Evolutionary conservation across 139 green algal species (phyloP).

Genomic region (Gonium pectorale): DNA sequence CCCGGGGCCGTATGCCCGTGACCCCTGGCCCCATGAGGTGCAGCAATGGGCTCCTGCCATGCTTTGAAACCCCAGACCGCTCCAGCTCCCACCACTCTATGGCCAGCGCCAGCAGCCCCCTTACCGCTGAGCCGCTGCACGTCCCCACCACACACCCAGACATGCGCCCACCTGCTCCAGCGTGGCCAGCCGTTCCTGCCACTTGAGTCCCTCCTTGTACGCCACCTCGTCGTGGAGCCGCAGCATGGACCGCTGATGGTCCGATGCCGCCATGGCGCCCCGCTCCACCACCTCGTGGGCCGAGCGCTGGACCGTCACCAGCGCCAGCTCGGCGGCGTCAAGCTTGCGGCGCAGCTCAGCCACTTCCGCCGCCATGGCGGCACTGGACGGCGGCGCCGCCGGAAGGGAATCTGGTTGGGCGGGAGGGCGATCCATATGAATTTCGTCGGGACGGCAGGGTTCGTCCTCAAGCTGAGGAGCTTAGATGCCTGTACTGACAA

Average conservation of each 20-base stretch:
- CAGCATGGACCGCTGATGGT: constrained; percentile 54
- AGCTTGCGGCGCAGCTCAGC: constrained; percentile 25
- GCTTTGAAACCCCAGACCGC: no score
- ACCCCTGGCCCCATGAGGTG: no score
- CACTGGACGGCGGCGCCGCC: background rate
- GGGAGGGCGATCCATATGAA: no score
- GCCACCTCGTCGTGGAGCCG: constrained; percentile 55
- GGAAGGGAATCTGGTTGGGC: no score
- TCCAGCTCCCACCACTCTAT: no score
- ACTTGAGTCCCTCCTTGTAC: constrained; percentile 51
- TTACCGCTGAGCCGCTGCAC: no score
- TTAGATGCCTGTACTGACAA: no score
- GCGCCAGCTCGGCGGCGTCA: constrained; percentile 48
- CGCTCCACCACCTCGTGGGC: constrained; percentile 50
- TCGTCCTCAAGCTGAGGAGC: no score
- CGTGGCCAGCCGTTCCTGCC: constrained; percentile 37
- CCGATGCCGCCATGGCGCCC: background rate
- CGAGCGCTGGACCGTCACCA: constrained; percentile 48
- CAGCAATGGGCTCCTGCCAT: no score
- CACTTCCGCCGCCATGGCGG: background rate
- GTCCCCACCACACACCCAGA: background rate
- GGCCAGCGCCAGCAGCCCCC: no score
- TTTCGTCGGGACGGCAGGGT: no score
- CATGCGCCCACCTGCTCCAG: constrained; percentile 30
- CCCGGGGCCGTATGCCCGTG: no score